phyloP scores from a whole-genome alignment of 2,329 filamentous ascomycete species.

The Didymella arachidicola region DNA sequence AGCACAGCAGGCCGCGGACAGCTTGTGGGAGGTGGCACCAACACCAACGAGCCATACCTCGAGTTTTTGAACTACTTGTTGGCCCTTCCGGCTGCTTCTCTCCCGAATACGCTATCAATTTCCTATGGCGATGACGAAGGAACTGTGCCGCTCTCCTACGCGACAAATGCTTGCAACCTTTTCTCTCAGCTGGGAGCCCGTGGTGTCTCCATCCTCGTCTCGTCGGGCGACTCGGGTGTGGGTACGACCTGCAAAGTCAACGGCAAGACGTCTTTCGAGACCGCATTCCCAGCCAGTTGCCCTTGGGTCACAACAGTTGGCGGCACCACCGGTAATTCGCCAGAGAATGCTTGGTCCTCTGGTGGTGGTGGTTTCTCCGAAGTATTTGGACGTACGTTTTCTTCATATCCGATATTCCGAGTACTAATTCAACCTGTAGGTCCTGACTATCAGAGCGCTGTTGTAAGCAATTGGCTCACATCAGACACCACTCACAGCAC shows the following conservation, averaged over 20 bases:
- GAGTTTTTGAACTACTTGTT: conserved; percentile 66
- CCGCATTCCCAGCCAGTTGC: conserved; percentile 59
- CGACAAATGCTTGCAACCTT: conserved; percentile 65
- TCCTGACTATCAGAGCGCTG: conserved; percentile 52
- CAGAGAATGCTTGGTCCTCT: conserved; percentile 22
- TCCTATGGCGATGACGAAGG: conserved; percentile 73
- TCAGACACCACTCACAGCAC: conserved; percentile 51
- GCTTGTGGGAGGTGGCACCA: conserved; percentile 53
- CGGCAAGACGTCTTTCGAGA: conserved; percentile 55
- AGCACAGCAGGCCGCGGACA: conserved; percentile 73
- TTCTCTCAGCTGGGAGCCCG: conserved; percentile 69
- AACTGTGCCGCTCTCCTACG: conserved; percentile 66
- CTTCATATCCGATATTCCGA: no score
- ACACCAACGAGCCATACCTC: conserved; percentile 72
- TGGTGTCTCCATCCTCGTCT: conserved; percentile 66
- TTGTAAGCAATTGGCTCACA: conserved; percentile 54
- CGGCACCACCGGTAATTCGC: conserved; percentile 38
- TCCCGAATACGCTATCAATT: conserved; percentile 69
- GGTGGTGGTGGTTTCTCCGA: conserved; percentile 30
- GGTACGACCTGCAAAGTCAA: conserved; percentile 53
- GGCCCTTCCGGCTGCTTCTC: conserved; percentile 57
- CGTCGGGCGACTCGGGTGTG: conserved; percentile 64
- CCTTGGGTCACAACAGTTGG: conserved; percentile 62
- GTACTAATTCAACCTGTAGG: no score
- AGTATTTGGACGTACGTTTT: conserved; percentile 20